These are phyloP conservation scores for Aspergillus sclerotiicarbonarius DNA, from an alignment of 495 filamentous ascomycete species.

Conservation along the genomic window DNA sequence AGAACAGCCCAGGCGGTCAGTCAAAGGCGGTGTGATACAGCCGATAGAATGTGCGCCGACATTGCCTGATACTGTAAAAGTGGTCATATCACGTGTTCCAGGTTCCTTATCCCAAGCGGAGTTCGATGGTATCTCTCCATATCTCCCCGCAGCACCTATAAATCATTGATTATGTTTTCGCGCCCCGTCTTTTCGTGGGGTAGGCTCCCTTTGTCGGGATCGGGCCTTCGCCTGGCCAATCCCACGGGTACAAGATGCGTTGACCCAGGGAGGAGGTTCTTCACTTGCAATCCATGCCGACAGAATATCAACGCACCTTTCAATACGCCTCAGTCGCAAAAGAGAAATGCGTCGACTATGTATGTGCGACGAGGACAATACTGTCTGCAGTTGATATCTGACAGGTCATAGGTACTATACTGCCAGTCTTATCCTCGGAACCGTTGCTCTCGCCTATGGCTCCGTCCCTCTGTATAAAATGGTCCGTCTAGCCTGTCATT, in stretches of 20 bases:
- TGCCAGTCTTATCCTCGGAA: conserved; percentile 82
- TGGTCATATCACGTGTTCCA: conserved; percentile 26
- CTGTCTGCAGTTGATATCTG: background rate
- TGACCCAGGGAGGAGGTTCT: conserved; percentile 32
- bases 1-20: background rate
- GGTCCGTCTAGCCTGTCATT: conserved; percentile 46
- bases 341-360: conserved; percentile 46
- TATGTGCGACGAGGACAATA: conserved; percentile 15
- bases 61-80: conserved; percentile 13
- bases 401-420: conserved; percentile 68
- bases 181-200: conserved; percentile 30
- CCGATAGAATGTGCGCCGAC: background rate
- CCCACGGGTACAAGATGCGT: conserved; percentile 18
- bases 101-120: conserved; percentile 12
- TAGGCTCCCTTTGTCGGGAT: conserved; percentile 18
- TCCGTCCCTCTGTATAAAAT: conserved; percentile 98
- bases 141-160: conserved; percentile 13
- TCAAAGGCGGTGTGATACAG: background rate
- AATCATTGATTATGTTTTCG: conserved; percentile 31
- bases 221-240: conserved; percentile 16
- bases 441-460: conserved; percentile 88
- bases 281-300: conserved; percentile 35
- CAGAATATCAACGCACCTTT: conserved; percentile 38
- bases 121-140: conserved; percentile 13
- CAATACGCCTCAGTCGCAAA: conserved; percentile 40